Percentiles rank a stretch among this genome's conserved stretches.
Conservation (phyloP, 441 rosid species). For the Eruca vesicaria region DNA sequence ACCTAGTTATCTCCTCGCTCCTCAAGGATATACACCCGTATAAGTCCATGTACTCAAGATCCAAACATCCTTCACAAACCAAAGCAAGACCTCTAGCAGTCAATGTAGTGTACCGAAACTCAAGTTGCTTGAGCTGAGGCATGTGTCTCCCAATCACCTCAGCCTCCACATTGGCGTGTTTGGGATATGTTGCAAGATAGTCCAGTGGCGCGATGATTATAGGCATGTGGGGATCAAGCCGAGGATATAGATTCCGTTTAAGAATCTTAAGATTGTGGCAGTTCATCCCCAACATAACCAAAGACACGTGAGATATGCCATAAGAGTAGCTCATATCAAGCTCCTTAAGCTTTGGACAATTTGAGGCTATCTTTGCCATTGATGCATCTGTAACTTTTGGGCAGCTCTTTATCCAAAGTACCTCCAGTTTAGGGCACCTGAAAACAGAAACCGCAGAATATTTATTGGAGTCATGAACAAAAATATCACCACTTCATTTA, state of each 20-base stretch:
- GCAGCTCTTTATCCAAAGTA: conserved; percentile 66
- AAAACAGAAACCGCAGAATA: background rate
- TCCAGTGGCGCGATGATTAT: conserved; percentile 53
- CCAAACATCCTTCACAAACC: conserved; percentile 52
- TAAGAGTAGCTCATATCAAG: conserved; percentile 76
- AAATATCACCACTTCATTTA: too few species aligned
- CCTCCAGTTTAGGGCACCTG: conserved; percentile 66
- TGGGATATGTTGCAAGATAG: conserved; percentile 62
- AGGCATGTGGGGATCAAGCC: conserved; percentile 56
- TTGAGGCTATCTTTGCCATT: conserved; percentile 52
- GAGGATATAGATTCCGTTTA: conserved; percentile 59
- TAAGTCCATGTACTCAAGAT: conserved; percentile 60
- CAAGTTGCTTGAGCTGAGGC: conserved; percentile 60
- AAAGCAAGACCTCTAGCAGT: conserved; percentile 47
- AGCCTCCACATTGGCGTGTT: conserved; percentile 70
- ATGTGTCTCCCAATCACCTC: conserved; percentile 52
- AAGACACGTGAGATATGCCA: conserved; percentile 59
- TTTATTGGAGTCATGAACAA: too few species aligned
- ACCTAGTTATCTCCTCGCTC: conserved; percentile 43
- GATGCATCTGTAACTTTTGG: conserved; percentile 66
- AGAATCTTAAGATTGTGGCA: conserved; percentile 53
- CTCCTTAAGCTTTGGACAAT: conserved; percentile 55
- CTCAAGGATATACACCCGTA: conserved; percentile 62
- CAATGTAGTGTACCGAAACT: conserved; percentile 57
- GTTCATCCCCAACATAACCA: conserved; percentile 50